A percentile compares a stretch with the other conserved stretches of the same genome.
Evolutionary conservation across 73 alveolate species (phyloP).

Genomic region (Symbiodinium natans): DNA sequence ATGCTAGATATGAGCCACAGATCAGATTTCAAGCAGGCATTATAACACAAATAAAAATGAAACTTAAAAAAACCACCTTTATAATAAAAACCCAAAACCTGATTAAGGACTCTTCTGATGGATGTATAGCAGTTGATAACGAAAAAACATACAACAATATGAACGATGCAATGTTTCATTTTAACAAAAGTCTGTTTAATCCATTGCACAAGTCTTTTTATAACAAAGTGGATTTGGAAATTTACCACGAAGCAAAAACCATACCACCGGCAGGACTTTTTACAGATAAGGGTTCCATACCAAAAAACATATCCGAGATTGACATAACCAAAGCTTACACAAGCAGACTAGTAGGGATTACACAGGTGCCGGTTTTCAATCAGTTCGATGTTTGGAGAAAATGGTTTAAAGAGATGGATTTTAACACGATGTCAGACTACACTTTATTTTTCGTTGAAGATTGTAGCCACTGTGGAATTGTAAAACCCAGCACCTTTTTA

Average conservation of each 20-base stretch:
- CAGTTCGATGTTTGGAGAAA: neutral
- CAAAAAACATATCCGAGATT: neutral
- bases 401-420: neutral
- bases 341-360: neutral
- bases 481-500: neutral
- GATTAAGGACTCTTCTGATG: neutral
- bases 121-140: slow-evolving; percentile 1
- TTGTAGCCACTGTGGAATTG: no score
- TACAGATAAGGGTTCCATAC: no score
- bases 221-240: neutral
- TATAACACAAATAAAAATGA: neutral
- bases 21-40: neutral
- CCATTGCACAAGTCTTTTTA: slow-evolving; percentile 23
- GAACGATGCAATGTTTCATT: neutral
- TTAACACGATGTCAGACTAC: neutral
- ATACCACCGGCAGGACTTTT: neutral
- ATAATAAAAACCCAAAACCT: neutral
- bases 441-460: neutral
- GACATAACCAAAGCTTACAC: neutral
- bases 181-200: neutral
- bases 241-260: neutral
- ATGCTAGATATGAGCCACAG: neutral
- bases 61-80: neutral
- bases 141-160: slow-evolving; percentile 1
- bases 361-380: neutral